phyloP scores from a whole-genome alignment of 306 rosid genomes.

The Sindora glabra region DNA sequence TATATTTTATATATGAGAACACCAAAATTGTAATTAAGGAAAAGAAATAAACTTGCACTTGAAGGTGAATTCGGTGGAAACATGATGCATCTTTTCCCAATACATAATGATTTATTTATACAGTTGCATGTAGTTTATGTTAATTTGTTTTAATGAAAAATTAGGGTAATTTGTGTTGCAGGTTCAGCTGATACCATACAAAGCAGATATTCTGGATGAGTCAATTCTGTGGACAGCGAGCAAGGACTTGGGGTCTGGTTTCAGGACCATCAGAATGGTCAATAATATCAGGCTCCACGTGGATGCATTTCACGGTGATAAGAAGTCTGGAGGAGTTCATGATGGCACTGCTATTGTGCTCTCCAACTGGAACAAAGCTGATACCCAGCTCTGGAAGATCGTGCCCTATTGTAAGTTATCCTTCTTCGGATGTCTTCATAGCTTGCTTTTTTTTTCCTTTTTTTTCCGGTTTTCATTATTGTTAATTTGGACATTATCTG shows the following conservation, averaged over 20 bases:
- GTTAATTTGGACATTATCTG: no score
- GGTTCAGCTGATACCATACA: slow-evolving; percentile 59
- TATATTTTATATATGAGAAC: no score
- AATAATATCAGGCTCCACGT: slow-evolving; percentile 62
- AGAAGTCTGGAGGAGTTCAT: slow-evolving; percentile 72
- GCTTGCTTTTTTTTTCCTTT: no score
- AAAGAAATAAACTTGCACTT: no score
- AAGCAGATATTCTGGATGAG: slow-evolving; percentile 55
- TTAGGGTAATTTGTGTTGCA: slow-evolving; percentile 21
- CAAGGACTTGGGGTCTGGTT: slow-evolving; percentile 56
- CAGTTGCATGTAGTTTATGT: no score
- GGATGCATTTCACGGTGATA: slow-evolving; percentile 79
- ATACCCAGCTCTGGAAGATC: slow-evolving; percentile 79
- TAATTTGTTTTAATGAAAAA: background rate
- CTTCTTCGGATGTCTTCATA: no score
- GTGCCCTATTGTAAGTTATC: slow-evolving; percentile 56
- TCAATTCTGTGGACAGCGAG: slow-evolving; percentile 78
- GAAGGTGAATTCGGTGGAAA: no score
- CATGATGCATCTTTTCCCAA: no score
- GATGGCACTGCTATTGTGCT: slow-evolving; percentile 71
- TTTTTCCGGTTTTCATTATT: no score
- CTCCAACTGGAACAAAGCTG: slow-evolving; percentile 76
- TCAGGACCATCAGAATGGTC: slow-evolving; percentile 71
- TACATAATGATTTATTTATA: no score
- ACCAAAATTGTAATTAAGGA: no score